phyloP scores from a whole-genome alignment of 139 green algal species.

The Ulvella scutata region DNA sequence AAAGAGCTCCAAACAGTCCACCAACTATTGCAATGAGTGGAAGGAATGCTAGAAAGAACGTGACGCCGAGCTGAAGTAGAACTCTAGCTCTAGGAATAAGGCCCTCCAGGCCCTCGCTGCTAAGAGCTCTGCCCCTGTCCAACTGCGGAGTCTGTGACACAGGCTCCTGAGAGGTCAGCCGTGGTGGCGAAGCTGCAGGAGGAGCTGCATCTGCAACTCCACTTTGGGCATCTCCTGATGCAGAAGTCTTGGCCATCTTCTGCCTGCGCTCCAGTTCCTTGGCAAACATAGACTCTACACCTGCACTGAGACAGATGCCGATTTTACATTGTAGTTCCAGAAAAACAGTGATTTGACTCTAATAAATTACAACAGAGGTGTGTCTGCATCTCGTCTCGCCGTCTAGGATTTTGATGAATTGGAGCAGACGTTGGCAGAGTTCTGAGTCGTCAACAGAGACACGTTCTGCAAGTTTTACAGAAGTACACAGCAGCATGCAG shows the following conservation, averaged over 20 bases:
- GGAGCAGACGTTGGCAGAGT: too few relatives aligned
- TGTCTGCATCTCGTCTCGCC: too few relatives aligned
- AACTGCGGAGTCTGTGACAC: neutral
- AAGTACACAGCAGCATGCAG: too few relatives aligned
- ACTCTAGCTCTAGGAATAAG: slow-evolving; percentile 33
- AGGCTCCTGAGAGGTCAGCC: neutral
- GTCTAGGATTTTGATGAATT: too few relatives aligned
- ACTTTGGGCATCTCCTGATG: neutral
- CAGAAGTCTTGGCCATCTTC: neutral
- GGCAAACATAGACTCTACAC: neutral
- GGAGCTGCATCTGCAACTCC: neutral
- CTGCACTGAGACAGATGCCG: too few relatives aligned
- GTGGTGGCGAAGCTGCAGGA: neutral
- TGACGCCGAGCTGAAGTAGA: slow-evolving; percentile 49
- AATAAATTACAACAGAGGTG: too few relatives aligned
- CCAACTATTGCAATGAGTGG: slow-evolving; percentile 47
- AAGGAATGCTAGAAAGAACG: slow-evolving; percentile 54
- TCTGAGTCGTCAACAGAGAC: too few relatives aligned
- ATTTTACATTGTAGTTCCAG: too few relatives aligned
- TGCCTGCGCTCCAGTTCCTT: neutral
- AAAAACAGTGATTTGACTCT: too few relatives aligned
- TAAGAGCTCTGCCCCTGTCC: neutral
- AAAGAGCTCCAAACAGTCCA: slow-evolving; percentile 30
- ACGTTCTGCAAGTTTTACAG: too few relatives aligned
- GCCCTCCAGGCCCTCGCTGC: slow-evolving; percentile 23